Percentiles rank a stretch among this genome's conserved stretches.
These are phyloP conservation scores for Lactarius sanguifluus DNA, from an alignment of 768 basidiomycete species.

Conservation along the genomic window DNA sequence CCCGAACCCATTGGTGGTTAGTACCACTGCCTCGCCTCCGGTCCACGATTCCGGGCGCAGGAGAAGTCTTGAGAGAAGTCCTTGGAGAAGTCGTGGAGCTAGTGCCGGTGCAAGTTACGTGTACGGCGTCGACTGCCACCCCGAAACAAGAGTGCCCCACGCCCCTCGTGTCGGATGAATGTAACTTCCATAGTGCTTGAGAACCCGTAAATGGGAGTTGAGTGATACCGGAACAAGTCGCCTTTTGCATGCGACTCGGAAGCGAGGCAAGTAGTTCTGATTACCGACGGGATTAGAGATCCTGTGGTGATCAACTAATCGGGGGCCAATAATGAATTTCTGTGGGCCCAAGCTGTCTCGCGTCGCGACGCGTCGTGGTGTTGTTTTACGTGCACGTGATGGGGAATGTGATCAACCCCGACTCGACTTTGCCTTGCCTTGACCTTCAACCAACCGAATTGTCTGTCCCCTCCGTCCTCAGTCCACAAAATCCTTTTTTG, in stretches of 20 bases:
- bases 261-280: background rate
- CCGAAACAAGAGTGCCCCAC: background rate
- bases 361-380: conserved; percentile 25
- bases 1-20: background rate
- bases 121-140: background rate
- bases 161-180: too few species aligned
- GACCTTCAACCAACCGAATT: background rate
- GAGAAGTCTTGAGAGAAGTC: background rate
- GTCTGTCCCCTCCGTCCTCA: background rate
- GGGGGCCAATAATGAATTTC: too few species aligned
- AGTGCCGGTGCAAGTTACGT: background rate
- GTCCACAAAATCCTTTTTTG: background rate
- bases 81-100: too few species aligned
- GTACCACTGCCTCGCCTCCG: background rate
- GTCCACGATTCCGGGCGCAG: background rate
- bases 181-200: too few species aligned
- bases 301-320: background rate
- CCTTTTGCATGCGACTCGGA: background rate
- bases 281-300: background rate
- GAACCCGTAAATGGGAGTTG: background rate
- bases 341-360: background rate
- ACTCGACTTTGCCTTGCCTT: background rate
- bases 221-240: background rate
- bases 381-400: conserved; percentile 15
- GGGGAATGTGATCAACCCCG: background rate